Evolutionary conservation across 1,139 yeast species (phyloP).

Genomic region (Saccharomyces hybrid): DNA sequence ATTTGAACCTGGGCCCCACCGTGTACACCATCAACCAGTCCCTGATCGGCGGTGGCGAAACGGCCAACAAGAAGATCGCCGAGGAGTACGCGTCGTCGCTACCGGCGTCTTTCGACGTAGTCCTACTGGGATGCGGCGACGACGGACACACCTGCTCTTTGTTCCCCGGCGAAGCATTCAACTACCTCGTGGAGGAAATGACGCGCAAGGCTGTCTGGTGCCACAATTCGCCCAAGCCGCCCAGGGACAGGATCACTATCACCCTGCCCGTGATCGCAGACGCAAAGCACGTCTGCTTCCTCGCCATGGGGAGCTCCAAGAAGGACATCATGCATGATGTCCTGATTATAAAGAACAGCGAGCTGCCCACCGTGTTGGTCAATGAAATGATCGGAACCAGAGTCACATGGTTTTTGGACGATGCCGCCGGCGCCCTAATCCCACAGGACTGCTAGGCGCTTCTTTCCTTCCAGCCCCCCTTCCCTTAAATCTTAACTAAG

Average conservation of each 20-base stretch:
- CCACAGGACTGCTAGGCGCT: background rate
- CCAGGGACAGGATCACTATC: slow-evolving; percentile 80
- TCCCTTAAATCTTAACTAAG: background rate
- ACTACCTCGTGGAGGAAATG: slow-evolving; percentile 56
- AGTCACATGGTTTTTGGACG: slow-evolving; percentile 77
- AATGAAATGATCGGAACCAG: slow-evolving; percentile 41
- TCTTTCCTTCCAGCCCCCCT: no score
- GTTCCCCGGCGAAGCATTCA: slow-evolving; percentile 57
- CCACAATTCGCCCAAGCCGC: slow-evolving; percentile 90
- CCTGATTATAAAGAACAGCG: slow-evolving; percentile 45
- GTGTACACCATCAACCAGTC: slow-evolving; percentile 73
- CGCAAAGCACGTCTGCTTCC: slow-evolving; percentile 61
- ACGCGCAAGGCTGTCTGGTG: slow-evolving; percentile 79
- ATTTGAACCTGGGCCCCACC: slow-evolving; percentile 42
- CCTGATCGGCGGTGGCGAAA: slow-evolving; percentile 54
- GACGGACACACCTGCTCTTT: slow-evolving; percentile 97
- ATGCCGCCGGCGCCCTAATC: slow-evolving; percentile 46
- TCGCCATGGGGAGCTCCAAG: slow-evolving; percentile 84
- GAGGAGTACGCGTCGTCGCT: slow-evolving; percentile 74
- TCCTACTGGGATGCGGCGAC: slow-evolving; percentile 93
- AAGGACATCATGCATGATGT: slow-evolving; percentile 65
- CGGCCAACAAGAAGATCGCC: slow-evolving; percentile 55
- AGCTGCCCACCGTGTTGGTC: slow-evolving; percentile 69
- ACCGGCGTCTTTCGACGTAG: slow-evolving; percentile 72
- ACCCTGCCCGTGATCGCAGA: slow-evolving; percentile 88